A percentile compares a stretch with the other conserved stretches of the same genome.
phyloP scores from a whole-genome alignment of 305 asterid genomes.

The Lippia alba region DNA sequence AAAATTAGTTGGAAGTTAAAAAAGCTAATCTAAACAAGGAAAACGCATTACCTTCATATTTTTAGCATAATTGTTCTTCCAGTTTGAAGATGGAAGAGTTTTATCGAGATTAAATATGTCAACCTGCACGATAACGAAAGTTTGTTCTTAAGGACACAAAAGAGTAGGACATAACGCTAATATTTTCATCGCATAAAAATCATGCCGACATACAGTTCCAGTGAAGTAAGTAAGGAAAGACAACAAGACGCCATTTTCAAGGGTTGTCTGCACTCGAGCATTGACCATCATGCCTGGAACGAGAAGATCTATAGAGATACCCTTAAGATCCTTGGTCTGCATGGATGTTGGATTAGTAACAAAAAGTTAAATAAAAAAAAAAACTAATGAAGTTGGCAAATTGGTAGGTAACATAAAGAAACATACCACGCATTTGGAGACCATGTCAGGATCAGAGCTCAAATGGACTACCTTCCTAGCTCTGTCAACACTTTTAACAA shows the following conservation, averaged over 20 bases:
- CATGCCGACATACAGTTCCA: constrained; percentile 81
- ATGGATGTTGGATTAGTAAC: constrained; percentile 35
- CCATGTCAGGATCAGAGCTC: constrained; percentile 68
- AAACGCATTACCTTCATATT: constrained; percentile 70
- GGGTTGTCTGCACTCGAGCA: constrained; percentile 83
- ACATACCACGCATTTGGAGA: constrained; percentile 85
- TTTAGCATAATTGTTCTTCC: constrained; percentile 78
- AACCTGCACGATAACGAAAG: constrained; percentile 59
- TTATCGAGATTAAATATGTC: constrained; percentile 78
- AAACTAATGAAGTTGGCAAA: constrained; percentile 18
- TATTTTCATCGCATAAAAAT: constrained; percentile 32
- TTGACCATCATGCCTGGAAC: constrained; percentile 99
- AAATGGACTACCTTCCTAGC: constrained; percentile 75
- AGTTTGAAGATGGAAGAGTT: constrained; percentile 72
- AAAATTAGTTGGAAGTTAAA: neutral
- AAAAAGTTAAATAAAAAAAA: constrained; percentile 22
- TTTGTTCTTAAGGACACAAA: constrained; percentile 24
- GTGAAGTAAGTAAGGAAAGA: constrained; percentile 91
- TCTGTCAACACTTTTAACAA: constrained; percentile 78
- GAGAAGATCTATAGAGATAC: constrained; percentile 93
- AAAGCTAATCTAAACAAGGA: constrained; percentile 15
- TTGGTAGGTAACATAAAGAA: constrained; percentile 13
- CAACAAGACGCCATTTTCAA: constrained; percentile 87
- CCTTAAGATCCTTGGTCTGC: constrained; percentile 94
- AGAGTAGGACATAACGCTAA: constrained; percentile 25